Conservation (phyloP, 306 rosid genomes). For the Castanea crenata region DNA sequence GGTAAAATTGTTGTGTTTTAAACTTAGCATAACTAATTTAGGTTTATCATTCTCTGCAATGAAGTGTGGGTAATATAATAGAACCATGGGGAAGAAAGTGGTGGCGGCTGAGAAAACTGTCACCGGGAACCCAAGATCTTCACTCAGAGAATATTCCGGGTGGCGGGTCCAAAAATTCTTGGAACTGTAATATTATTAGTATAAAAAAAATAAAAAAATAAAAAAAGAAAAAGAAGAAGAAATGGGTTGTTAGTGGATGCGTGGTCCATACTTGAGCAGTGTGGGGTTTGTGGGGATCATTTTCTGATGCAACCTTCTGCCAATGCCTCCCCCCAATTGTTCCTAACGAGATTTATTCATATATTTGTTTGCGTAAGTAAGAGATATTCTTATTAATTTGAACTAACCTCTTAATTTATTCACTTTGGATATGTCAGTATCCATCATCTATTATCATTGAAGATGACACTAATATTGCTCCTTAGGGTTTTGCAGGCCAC, state of each 20-base stretch:
- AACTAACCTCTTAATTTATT: not conserved
- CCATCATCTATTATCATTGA: not conserved
- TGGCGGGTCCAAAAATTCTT: not conserved
- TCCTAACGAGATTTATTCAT: not conserved
- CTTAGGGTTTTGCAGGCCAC: too few species aligned
- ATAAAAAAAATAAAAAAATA: not conserved
- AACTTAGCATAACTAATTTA: not conserved
- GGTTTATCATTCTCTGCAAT: not conserved
- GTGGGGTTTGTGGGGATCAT: slow-evolving; percentile 34
- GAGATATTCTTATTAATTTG: not conserved
- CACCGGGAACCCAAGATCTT: not conserved
- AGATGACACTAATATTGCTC: not conserved
- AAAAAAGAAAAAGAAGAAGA: not conserved
- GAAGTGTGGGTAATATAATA: too few species aligned
- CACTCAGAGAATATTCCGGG: slow-evolving; percentile 29
- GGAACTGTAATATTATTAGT: too few species aligned
- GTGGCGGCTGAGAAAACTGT: not conserved
- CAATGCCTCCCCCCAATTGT: not conserved
- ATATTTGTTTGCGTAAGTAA: not conserved
- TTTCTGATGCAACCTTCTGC: slow-evolving; percentile 21
- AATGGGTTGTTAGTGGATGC: not conserved
- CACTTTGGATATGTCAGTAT: not conserved
- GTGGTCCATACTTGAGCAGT: not conserved
- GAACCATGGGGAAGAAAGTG: too few species aligned
- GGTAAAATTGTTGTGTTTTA: too few species aligned